Evolutionary conservation across 208 protist species (phyloP).

Genomic region (Trypanosoma boissoni): DNA sequence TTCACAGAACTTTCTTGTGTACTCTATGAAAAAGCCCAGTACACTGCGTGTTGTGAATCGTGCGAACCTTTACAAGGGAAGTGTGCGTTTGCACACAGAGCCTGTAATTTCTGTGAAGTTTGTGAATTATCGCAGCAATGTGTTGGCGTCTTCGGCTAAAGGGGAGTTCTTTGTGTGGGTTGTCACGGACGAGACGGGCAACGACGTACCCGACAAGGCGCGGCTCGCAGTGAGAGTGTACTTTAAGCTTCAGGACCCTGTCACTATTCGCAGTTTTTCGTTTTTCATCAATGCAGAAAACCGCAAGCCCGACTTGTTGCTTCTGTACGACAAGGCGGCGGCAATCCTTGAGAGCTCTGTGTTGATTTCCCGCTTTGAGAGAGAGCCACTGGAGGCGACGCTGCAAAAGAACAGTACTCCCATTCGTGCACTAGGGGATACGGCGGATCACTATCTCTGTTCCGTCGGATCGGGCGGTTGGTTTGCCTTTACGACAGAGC

Average conservation of each 20-base stretch:
- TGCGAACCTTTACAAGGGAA: slow-evolving; percentile 52
- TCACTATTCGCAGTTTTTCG: slow-evolving; percentile 61
- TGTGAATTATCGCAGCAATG: slow-evolving; percentile 90
- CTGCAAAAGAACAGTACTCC: slow-evolving; percentile 46
- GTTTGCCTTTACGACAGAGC: slow-evolving; percentile 83
- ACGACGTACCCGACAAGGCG: background rate
- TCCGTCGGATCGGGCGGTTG: slow-evolving; percentile 59
- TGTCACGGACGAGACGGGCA: slow-evolving; percentile 37
- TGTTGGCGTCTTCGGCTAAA: slow-evolving; percentile 58
- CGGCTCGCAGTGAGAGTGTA: slow-evolving; percentile 60
- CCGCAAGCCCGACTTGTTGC: slow-evolving; percentile 59
- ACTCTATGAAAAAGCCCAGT: slow-evolving; percentile 72
- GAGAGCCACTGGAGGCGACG: slow-evolving; percentile 41
- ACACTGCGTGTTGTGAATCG: slow-evolving; percentile 67
- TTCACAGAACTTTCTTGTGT: slow-evolving; percentile 72
- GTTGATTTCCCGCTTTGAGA: slow-evolving; percentile 56
- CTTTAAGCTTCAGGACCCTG: slow-evolving; percentile 69
- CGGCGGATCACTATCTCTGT: slow-evolving; percentile 43
- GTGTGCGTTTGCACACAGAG: slow-evolving; percentile 47
- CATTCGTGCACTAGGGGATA: slow-evolving; percentile 42
- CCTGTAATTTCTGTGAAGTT: slow-evolving; percentile 66
- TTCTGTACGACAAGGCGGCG: slow-evolving; percentile 71
- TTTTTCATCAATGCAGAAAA: slow-evolving; percentile 83
- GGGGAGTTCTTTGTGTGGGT: slow-evolving; percentile 82
- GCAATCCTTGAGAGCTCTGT: slow-evolving; percentile 72